Conservation (phyloP, 2,329 filamentous ascomycete genomes). For the Teratosphaeria zuluensis region DNA sequence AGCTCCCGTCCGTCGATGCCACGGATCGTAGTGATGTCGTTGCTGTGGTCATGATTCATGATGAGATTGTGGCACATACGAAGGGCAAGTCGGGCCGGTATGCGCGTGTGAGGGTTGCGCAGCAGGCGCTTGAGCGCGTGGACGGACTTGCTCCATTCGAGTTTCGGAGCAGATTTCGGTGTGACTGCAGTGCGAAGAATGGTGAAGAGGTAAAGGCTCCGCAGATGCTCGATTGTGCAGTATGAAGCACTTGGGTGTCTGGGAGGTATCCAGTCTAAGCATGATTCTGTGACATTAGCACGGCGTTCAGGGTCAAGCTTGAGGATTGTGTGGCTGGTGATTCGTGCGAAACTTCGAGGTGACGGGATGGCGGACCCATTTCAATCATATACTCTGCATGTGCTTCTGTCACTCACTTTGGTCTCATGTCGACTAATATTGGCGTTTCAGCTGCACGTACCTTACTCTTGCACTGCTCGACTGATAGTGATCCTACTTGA, state of each 20-base stretch:
- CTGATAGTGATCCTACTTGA: no score
- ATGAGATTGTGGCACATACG: slow-evolving; percentile 53
- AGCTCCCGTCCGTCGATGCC: slow-evolving; percentile 41
- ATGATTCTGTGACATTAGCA: not conserved
- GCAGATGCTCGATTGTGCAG: not conserved
- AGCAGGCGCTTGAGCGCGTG: slow-evolving; percentile 44
- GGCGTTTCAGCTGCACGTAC: no score
- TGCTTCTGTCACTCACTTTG: no score
- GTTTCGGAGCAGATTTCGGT: slow-evolving; percentile 53
- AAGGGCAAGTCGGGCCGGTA: slow-evolving; percentile 55
- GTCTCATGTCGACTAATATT: no score
- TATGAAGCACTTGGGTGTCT: not conserved
- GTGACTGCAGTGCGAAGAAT: slow-evolving; percentile 46
- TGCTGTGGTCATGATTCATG: slow-evolving; percentile 69
- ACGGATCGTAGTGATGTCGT: slow-evolving; percentile 41
- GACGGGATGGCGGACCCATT: no score
- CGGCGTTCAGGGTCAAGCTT: not conserved
- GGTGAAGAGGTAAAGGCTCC: not conserved
- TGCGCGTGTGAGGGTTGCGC: slow-evolving; percentile 60
- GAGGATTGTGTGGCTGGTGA: not conserved
- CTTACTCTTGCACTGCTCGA: no score
- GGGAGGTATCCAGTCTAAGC: not conserved
- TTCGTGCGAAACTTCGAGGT: no score
- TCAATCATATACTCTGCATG: no score
- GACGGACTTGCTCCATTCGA: slow-evolving; percentile 44